Base-by-base conservation (phyloP, 2,329 filamentous ascomycete species). In the Pyrenophora seminiperda region DNA sequence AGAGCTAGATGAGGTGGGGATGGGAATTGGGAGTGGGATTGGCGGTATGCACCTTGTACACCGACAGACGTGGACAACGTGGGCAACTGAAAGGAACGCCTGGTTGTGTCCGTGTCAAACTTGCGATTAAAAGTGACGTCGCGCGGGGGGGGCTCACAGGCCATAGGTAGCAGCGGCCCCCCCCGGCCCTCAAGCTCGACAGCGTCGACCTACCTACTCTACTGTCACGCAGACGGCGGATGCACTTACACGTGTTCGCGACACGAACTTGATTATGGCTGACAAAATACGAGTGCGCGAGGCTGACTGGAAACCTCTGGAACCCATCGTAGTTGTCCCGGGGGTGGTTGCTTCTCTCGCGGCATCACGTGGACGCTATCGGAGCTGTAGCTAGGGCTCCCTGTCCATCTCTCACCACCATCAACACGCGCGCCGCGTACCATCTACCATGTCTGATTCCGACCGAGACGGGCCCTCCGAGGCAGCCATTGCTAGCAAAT, bases 401-500 rank as follows among this genome's bases (percentile, higher is more conserved):
- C 29, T 30, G 40, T 50, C 47, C 42, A 52, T 47, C 34, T 39
- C 9, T 14, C 51, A 45, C 39, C 43, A 47, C 40, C 39, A 54
- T 53, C 54, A 50, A 46, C 39, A 29, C 41, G 20, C 42, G 11
- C 19, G 60, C 39, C 47, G 59, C 24, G 24, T 10, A 27, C 7
- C 24, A 27, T 11, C 9, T 27, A 11, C 13, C 54, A 74, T 74
- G 66, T 73, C 72, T 7, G 65, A 66, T 36, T 61, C 64, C 7
- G 67, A 68, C 14, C 42, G 45, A 34, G 48, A 54, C 19, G 27
- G 65, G 11, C 75, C 71, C 7, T 65, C 73, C 10, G 71, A 77
- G 42, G 59, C 58, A 4, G 55, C 60, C 7, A 72, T 81, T 43
- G 67, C 76, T 34, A 55, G 64, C 40, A 72, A 71, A 19, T 63